Evolutionary conservation across 1,139 yeast genomes (phyloP), one percentile per base, ranked within the genome.

Genomic region (Yamadazyma conglobata): DNA sequence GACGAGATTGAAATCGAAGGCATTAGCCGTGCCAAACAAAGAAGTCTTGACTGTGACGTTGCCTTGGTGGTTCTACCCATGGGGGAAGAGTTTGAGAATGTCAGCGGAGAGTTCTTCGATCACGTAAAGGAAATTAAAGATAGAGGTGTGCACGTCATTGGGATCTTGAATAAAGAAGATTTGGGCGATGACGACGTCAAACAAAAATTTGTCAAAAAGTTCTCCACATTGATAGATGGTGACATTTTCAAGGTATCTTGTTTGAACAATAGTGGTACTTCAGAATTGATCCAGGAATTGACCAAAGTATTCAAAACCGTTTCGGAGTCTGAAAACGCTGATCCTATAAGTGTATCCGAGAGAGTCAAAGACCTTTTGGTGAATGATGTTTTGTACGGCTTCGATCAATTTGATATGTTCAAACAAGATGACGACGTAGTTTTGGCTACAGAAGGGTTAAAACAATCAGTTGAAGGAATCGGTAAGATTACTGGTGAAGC

Each of bases 401-500:
- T 91, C 28, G 65, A 73, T 7, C 78, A 76, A 35, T 86, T 87
- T 48, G 50, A 63, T 21, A 42, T 52, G 6, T 71, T 70, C 52
- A 71, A 67, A 22, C 64, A 70, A 5, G 55, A 62, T 6, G 79
- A 74, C 25, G 96, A 88, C 45, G 78, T 87, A 2, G 94, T 87
- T 0, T 56, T 88, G 27, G 95, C 95, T 0, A 66, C 86, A 1
- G 96, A 91, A 39, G 79, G 84, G 38, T 64, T 91, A 25, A 70
- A 75, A 31, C 74, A 73, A 35, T 79, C 96, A 0, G 77, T 83
- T 10, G 89, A 83, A 16, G 96, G 96, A 0, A 83, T 91, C 22
- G 96, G 96, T 0, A 84, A 80, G 48, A 83, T 91, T 21, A 88
- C 96, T 0, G 98, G 98, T 1, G 83, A 84, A 27, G 75, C 88